These are phyloP conservation scores for Sporothrix luriei DNA, from an alignment of 2,329 filamentous ascomycete species.

Conservation along the genomic window DNA sequence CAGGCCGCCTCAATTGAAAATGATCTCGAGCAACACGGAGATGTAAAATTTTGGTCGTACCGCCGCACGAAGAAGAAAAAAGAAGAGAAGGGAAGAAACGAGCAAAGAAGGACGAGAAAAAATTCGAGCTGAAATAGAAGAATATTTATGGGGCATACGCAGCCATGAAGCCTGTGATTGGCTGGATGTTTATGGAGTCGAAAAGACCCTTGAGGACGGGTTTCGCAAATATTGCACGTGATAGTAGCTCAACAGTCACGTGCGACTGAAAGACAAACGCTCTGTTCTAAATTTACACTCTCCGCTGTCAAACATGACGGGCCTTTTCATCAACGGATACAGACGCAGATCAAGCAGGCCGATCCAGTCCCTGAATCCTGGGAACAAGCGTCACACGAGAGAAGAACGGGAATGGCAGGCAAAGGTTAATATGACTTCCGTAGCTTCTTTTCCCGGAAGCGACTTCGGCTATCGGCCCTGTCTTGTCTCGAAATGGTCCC, in stretches of 20 bases:
- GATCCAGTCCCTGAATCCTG: slow-evolving; percentile 12
- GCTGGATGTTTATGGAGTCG: background rate
- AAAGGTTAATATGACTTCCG: background rate
- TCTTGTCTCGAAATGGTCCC: background rate
- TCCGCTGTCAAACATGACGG: background rate
- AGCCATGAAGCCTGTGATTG: background rate
- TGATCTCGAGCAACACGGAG: slow-evolving; percentile 77
- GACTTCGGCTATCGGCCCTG: slow-evolving; percentile 12
- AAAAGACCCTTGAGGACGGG: background rate
- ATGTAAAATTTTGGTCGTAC: slow-evolving; percentile 61
- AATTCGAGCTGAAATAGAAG: slow-evolving; percentile 33
- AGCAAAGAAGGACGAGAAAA: slow-evolving; percentile 28
- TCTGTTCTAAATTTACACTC: background rate
- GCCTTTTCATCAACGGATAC: background rate
- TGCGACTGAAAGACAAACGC: background rate
- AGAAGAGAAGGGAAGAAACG: slow-evolving; percentile 34
- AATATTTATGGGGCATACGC: background rate
- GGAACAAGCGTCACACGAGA: slow-evolving; percentile 5
- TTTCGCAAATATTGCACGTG: background rate
- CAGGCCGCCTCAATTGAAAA: slow-evolving; percentile 33
- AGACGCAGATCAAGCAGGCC: slow-evolving; percentile 26
- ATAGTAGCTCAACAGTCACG: background rate
- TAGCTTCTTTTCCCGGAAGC: background rate
- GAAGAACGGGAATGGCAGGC: background rate
- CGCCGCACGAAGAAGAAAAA: slow-evolving; percentile 73